A percentile compares a stretch with the other conserved stretches of the same genome.
phyloP scores from a whole-genome alignment of 371 early-diverging fungal species.

The Syncephalastrum racemosum region DNA sequence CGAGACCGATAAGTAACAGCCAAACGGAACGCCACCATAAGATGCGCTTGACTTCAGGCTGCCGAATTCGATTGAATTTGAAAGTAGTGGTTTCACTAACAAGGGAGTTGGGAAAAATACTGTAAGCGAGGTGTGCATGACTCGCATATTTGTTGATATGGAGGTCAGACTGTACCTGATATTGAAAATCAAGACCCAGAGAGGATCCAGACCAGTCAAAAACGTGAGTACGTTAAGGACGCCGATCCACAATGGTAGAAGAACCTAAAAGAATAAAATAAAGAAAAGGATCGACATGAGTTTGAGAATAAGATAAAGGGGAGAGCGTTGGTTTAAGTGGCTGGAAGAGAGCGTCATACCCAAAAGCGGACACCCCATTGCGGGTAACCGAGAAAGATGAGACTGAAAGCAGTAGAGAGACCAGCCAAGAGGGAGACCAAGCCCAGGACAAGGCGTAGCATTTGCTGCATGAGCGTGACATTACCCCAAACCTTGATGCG shows the following conservation, averaged over 20 bases:
- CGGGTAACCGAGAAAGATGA: constrained; percentile 59
- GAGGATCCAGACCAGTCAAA: constrained; percentile 47
- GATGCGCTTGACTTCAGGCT: constrained; percentile 41
- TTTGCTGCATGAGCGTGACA: constrained; percentile 52
- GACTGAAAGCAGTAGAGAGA: constrained; percentile 48
- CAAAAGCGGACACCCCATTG: constrained; percentile 53
- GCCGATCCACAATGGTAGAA: constrained; percentile 50
- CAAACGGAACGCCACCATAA: constrained; percentile 42
- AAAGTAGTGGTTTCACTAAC: constrained; percentile 51
- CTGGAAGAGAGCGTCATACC: too few species aligned
- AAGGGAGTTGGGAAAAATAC: neutral
- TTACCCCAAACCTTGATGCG: constrained; percentile 61
- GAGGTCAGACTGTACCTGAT: constrained; percentile 30
- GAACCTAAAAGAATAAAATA: constrained; percentile 15
- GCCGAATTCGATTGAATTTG: constrained; percentile 42
- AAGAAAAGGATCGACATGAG: neutral
- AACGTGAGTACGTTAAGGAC: constrained; percentile 37
- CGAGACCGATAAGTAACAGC: constrained; percentile 26
- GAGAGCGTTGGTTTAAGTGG: too few species aligned
- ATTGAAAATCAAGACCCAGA: constrained; percentile 47
- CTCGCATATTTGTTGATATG: too few species aligned
- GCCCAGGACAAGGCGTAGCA: constrained; percentile 54
- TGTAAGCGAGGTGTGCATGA: too few species aligned
- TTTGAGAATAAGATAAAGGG: neutral
- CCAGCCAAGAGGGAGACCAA: constrained; percentile 55